Conservation (phyloP, 2,329 filamentous ascomycete genomes). For the Metarhizium humberi region DNA sequence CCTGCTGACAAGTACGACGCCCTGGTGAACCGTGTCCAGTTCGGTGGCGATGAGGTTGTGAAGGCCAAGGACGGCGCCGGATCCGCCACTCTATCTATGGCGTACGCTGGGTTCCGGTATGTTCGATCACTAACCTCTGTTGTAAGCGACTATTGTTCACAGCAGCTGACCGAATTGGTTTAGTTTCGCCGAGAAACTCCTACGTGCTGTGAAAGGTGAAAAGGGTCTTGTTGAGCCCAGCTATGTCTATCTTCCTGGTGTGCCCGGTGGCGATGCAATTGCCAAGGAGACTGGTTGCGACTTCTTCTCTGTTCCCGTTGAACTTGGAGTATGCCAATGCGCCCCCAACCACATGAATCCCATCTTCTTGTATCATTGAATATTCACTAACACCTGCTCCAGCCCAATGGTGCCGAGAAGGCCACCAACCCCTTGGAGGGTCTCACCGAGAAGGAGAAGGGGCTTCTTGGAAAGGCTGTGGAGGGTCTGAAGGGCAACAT, state of each 20-base stretch:
- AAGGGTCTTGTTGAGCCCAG: slow-evolving; percentile 90
- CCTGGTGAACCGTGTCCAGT: slow-evolving; percentile 91
- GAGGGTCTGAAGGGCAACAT: slow-evolving; percentile 87
- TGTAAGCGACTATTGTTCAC: slow-evolving; percentile 3
- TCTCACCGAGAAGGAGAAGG: slow-evolving; percentile 82
- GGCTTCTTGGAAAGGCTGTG: slow-evolving; percentile 66
- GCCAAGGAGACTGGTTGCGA: slow-evolving; percentile 75
- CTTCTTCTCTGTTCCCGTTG: slow-evolving; percentile 93
- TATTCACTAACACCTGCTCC: slow-evolving; percentile 18
- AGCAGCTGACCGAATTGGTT: slow-evolving; percentile 8
- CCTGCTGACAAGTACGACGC: slow-evolving; percentile 84
- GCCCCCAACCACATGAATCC: neutral
- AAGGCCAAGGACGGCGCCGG: slow-evolving; percentile 89
- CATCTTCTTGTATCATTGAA: slow-evolving; percentile 4
- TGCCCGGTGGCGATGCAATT: slow-evolving; percentile 79
- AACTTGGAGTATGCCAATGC: slow-evolving; percentile 71
- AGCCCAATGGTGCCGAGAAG: slow-evolving; percentile 81
- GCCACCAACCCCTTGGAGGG: slow-evolving; percentile 68
- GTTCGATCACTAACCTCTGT: slow-evolving; percentile 13
- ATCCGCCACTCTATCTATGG: slow-evolving; percentile 89
- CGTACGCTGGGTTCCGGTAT: slow-evolving; percentile 87
- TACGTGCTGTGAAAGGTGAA: slow-evolving; percentile 81
- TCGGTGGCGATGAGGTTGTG: slow-evolving; percentile 95
- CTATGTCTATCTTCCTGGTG: slow-evolving; percentile 88
- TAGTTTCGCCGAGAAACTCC: slow-evolving; percentile 88